Base-by-base conservation (phyloP, 2,329 filamentous ascomycete species). In the Diaporthe sp. region DNA sequence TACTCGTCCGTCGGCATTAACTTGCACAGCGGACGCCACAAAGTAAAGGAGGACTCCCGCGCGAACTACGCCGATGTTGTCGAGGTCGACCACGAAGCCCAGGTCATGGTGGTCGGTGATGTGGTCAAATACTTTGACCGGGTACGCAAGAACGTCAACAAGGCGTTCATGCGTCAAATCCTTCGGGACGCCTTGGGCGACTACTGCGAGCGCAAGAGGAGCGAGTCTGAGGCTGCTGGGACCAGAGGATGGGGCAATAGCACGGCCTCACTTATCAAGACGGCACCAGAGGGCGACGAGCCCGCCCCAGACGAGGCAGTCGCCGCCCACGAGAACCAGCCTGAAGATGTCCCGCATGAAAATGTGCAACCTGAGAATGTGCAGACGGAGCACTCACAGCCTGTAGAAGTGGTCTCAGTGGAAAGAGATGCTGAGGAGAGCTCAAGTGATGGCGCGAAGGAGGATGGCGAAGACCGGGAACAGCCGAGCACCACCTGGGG, bases 51-150 rank as follows among this genome's bases (percentile, higher is more conserved):
- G 39, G 82, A 84, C 75, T 84, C 83, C 4, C 79, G 83, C 57
- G 82, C 81, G 78, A 84, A 84, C 76, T 84, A 84, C 74, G 83
- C 83, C 53, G 82, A 84, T 74, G 82, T 84, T 42, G 78, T 84
- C 73, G 82, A 84, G 68, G 78, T 84, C 55, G 82, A 83, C 74
- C 82, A 83, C 76, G 82, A 83, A 61, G 81, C 83, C 25, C 79
- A 83, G 72, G 82, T 84, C 51, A 81, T 84, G 77, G 82, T 83
- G 3, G 79, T 84, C 42, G 83, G 83, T 39, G 82, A 83, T 58
- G 83, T 83, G 19, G 81, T 80, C n/a, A 80, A 80, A 53, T 84
- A 84, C 77, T 84, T 84, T 76, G 83, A 84, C 76, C 79, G 83
- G 19, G 80, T 84, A 28, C 81, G 83, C 31, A 79, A 82, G 44